Base-by-base conservation (phyloP, 257 asterid species). In the Fraxinus cuspidata region DNA sequence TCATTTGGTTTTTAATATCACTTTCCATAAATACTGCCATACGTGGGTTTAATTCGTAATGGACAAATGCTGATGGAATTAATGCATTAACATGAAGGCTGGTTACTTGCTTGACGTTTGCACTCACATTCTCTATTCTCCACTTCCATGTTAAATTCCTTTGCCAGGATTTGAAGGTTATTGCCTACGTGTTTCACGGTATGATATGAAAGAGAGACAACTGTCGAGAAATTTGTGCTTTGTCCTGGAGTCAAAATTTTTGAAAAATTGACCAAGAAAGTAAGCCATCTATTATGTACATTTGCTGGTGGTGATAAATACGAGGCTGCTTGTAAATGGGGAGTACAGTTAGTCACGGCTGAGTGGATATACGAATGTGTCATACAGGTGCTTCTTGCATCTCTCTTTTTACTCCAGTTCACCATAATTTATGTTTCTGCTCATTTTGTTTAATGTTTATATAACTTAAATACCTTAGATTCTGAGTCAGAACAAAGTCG, bases 301-400 rank as follows among this genome's bases (percentile, higher is more conserved):
- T 93, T 89, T 74, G 77, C 93, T 37, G 74, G 80, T 80, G 99
- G 99, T 82, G 90, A 87, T 16, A 95, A 93, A 82, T 93, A 86
- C 44, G 91, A 86, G 84, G 93, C 91, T 79, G 96, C 99, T 75
- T 81, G 94, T 85, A 87, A 84, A 84, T 89, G 89, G 91, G 97
- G 97, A 71, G 85, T 90, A 72, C 90, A 84, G 60, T 78, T 87
- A 74, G 97, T 88, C 80, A 86, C 96, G 65, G 88, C 91, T 73
- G 97, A 95, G 79, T 95, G 98, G 97, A 86, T 93, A 47, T 87
- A 86, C 75, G 97, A 87, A 85, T 95, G 98, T 31, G 90, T 87
- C 83, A 85, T 78, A 81, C 92, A 89, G 99, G n/a, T n/a, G n/a
- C n/a, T n/a, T n/a, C n/a, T n/a, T n/a, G n/a, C n/a, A n/a, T n/a